Base-by-base conservation (phyloP, 129 eudicot genomes). In the Calendula officinalis region DNA sequence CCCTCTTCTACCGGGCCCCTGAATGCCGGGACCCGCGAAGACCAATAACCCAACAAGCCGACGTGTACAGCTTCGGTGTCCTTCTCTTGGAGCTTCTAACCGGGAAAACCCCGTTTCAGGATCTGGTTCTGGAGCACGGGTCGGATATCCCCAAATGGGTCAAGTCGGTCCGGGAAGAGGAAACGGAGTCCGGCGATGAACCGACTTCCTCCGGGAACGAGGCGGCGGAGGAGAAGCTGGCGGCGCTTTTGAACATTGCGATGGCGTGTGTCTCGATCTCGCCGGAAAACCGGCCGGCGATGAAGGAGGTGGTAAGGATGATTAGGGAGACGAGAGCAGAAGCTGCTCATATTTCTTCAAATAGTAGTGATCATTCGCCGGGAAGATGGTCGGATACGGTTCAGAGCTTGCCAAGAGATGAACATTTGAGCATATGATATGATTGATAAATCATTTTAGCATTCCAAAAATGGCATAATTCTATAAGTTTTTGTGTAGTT, bases 361-460 rank as follows among this genome's bases (percentile, higher is more conserved):
- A 92, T 76, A 89, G 99, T 44, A 94, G 99, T 46, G 99, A 94
- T 49, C 99, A 86, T 85, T 94, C 99, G 3, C 99, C 99, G 0
- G 99, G 99, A 36, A 81, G 63, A 57, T 94, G 99, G 99, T 94
- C 99, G 0, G 99, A 94, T 68, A 94, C 99, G 0, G 99, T 94
- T 30, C 99, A 88, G 69, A 88, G 97, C 66, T 75, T 94, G 66
- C 92, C 97, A 0, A 83, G 99, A 70, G 99, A 94, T 61, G 99
- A 86, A 54, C 92, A 85, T 70, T 71, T 82, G 77, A 94, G 99
- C 84, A 94, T 94, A 47, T 94, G 88, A 22, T 22, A 22, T n/a
- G n/a, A n/a, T n/a, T 22, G 30, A n/a, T n/a, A n/a, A 62, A 67
- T 62, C 48, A 76, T 62, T 43, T 62, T 57, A 69, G 76, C 81